These are phyloP conservation scores for Achlya hypogyna DNA, from an alignment of 352 stramenopile genomes.

Conservation along the genomic window DNA sequence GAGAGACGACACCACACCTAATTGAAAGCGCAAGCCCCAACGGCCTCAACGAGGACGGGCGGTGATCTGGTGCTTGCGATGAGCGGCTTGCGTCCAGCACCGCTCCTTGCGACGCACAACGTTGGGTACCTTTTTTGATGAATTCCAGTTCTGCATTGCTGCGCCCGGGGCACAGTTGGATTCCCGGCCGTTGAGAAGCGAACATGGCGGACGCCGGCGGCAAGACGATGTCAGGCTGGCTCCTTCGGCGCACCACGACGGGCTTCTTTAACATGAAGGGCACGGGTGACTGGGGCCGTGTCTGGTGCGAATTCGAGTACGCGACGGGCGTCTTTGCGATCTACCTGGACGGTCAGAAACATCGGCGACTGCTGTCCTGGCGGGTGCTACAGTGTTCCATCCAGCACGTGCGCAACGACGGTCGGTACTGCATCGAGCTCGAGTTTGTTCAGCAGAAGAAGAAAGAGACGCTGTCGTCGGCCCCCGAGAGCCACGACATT, in stretches of 20 bases:
- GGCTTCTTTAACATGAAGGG: constrained; percentile 19
- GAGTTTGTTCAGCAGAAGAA: constrained; percentile 35
- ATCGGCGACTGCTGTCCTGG: constrained; percentile 44
- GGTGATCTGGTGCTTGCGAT: too few species aligned
- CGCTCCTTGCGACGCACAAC: too few species aligned
- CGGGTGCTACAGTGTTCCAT: constrained; percentile 58
- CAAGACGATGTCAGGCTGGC: constrained; percentile 16
- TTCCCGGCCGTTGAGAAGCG: not conserved
- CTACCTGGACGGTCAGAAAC: constrained; percentile 36
- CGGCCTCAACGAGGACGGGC: too few species aligned
- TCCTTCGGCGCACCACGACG: constrained; percentile 9
- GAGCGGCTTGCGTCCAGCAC: too few species aligned
- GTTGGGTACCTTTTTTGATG: too few species aligned
- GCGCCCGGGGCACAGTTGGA: too few species aligned
- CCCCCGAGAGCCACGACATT: constrained; percentile 56
- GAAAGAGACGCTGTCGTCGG: constrained; percentile 78
- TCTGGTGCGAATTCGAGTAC: constrained; percentile 64
- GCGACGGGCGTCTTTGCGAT: constrained; percentile 58
- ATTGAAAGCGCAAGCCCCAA: too few species aligned
- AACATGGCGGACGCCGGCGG: not conserved
- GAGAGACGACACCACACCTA: too few species aligned
- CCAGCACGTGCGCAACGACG: constrained; percentile 71
- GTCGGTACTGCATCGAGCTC: constrained; percentile 75
- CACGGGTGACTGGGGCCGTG: constrained; percentile 57
- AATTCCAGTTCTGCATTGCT: too few species aligned